Base-by-base conservation (phyloP, 345 rosid species). In the Brassica cretica region DNA sequence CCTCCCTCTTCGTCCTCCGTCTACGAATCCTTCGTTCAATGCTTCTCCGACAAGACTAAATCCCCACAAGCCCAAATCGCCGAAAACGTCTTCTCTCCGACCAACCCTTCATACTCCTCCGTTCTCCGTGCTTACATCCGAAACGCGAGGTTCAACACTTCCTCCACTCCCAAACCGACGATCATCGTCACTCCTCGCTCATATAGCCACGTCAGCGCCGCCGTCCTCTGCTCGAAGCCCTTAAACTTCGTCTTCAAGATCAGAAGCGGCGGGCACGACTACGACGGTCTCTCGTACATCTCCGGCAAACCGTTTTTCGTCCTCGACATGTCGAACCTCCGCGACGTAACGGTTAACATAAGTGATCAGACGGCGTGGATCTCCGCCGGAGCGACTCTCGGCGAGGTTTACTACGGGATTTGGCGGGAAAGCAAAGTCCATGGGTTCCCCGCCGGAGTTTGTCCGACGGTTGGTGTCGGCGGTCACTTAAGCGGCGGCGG, bases 401-500 rank as follows among this genome's bases (percentile, higher is more conserved):
- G 91, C 0, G 94, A 89, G 37, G 79, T 89, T 14, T 89, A 85
- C 1, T 82, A 86, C 62, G 29, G 56, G 0, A 89, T 88, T 2
- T 86, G 81, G 84, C 66, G 84, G 71, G 79, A 76, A 11, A 86
- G 89, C 15, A 82, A 74, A 67, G 68, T 76, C 25, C 85, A 61
- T 49, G 91, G 90, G 0, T 88, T 82, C 21, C 91, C 94, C 2
- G 94, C 86, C 2, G 90, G 91, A 2, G 61, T 88, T 72, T 88
- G 91, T 35, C 91, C 90, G 0, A 89, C 90, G 6, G 93, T 89
- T 1, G 93, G 89, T 5, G 91, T 85, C 6, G 93, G 93, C 2
- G 93, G 93, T 0, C 93, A 88, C 63, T 2, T 89, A 0, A 88
- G 93, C 32, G 91, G 91, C 0, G 93, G 80, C 0, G 93, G 93